Conservation (phyloP, 1,139 yeast genomes). For the Yueomyces sp. region DNA sequence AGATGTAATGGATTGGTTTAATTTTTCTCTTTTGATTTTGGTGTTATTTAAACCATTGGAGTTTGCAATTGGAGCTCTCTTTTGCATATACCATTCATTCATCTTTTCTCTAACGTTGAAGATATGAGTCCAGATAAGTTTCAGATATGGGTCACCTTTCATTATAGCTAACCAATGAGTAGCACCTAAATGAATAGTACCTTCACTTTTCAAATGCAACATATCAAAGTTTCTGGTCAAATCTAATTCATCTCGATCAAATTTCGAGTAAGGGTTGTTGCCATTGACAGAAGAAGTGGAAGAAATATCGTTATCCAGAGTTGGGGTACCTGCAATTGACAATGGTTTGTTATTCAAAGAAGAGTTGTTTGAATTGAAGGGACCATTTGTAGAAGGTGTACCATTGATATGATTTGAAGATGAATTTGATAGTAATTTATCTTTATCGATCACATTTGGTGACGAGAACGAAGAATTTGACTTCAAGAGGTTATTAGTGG, state of each 20-base stretch:
- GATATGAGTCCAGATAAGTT: constrained; percentile 39
- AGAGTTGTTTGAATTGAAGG: too few relatives aligned
- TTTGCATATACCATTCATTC: constrained; percentile 21
- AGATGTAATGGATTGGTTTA: neutral
- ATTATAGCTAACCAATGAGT: constrained; percentile 42
- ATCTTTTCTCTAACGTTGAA: constrained; percentile 35
- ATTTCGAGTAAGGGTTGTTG: constrained; percentile 3
- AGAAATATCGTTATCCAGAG: neutral
- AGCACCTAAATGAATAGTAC: constrained; percentile 38
- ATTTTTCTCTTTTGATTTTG: neutral
- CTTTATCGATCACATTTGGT: neutral
- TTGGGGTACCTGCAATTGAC: constrained; percentile 1
- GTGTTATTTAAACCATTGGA: neutral
- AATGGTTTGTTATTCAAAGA: neutral
- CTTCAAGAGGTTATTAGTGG: neutral
- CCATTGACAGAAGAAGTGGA: neutral
- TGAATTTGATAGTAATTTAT: neutral
- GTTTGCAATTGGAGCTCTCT: constrained; percentile 3
- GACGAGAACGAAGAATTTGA: neutral
- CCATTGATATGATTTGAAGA: too few relatives aligned
- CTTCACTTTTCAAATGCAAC: constrained; percentile 35
- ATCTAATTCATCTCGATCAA: constrained; percentile 28
- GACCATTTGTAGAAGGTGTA: neutral
- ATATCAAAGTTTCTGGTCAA: constrained; percentile 37
- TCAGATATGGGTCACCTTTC: constrained; percentile 39